Conservation (phyloP, 345 rosid genomes). For the Xanthoceras sorbifolium region DNA sequence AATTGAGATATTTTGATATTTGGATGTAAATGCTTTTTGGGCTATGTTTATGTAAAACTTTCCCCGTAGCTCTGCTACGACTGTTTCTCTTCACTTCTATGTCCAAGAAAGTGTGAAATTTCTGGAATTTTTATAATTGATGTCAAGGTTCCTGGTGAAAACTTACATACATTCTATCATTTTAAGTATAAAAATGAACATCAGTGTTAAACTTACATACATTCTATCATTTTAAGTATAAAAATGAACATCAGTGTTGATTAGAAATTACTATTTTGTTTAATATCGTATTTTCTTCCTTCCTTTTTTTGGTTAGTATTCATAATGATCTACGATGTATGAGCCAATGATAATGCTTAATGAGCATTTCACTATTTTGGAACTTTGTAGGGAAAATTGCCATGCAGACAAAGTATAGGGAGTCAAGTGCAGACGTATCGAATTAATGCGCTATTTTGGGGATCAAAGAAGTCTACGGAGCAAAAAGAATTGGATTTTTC, state of each 20-base stretch:
- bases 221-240: no score
- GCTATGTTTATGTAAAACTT: background rate
- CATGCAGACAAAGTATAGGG: conserved; percentile 20
- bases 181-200: no score
- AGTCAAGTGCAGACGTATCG: conserved; percentile 31
- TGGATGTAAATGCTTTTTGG: background rate
- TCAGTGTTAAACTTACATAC: no score
- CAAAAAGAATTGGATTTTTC: conserved; percentile 49
- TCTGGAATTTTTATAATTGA: background rate
- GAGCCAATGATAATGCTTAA: background rate
- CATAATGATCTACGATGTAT: background rate
- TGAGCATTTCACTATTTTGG: background rate
- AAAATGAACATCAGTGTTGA: background rate
- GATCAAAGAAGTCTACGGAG: conserved; percentile 56
- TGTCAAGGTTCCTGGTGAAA: background rate
- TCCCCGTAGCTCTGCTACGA: background rate
- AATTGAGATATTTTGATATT: background rate
- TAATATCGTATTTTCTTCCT: background rate
- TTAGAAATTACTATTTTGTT: background rate
- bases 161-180: background rate
- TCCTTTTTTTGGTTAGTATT: background rate
- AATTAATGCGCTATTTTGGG: conserved; percentile 76
- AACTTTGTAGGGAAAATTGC: conserved; percentile 46
- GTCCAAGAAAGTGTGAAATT: background rate
- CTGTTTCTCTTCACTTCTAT: background rate